A percentile compares a stretch with the other conserved stretches of the same genome.
These are phyloP conservation scores for Ogataea degrootiae DNA, from an alignment of 805 yeast genomes.

Conservation along the genomic window DNA sequence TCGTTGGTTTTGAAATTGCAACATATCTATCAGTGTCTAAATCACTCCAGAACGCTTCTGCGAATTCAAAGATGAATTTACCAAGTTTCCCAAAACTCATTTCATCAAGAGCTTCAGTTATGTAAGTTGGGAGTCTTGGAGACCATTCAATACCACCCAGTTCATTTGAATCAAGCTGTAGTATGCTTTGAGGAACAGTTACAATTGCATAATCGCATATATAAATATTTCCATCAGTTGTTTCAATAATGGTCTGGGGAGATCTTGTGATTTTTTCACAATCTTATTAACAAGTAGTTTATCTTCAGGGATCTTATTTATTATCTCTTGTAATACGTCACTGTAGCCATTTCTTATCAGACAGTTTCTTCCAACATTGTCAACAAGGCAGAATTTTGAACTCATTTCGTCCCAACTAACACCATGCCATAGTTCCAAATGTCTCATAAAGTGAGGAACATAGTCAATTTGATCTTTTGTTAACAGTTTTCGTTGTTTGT, in stretches of 20 bases:
- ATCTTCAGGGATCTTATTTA: slow-evolving; percentile 33
- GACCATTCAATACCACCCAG: slow-evolving; percentile 48
- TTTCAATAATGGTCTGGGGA: slow-evolving; percentile 27
- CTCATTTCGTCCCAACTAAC: slow-evolving; percentile 62
- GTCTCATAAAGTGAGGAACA: slow-evolving; percentile 50
- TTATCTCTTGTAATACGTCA: slow-evolving; percentile 43
- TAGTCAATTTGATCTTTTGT: slow-evolving; percentile 46
- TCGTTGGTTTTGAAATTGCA: slow-evolving; percentile 37
- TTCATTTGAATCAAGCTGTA: slow-evolving; percentile 37
- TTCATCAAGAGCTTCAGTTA: slow-evolving; percentile 39
- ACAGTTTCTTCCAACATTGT: slow-evolving; percentile 77
- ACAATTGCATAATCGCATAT: slow-evolving; percentile 57
- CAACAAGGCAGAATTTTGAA: slow-evolving; percentile 63
- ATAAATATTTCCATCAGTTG: slow-evolving; percentile 29
- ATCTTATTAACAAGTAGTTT: slow-evolving; percentile 37
- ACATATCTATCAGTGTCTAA: slow-evolving; percentile 45
- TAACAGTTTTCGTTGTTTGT: slow-evolving; percentile 41
- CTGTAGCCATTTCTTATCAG: slow-evolving; percentile 58
- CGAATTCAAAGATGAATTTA: slow-evolving; percentile 67
- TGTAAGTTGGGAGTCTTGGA: slow-evolving; percentile 48
- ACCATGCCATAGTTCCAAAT: slow-evolving; percentile 78
- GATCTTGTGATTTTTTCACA: slow-evolving; percentile 36
- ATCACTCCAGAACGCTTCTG: slow-evolving; percentile 52
- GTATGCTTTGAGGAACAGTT: slow-evolving; percentile 72
- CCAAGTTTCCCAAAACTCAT: slow-evolving; percentile 68